A percentile compares a stretch with the other conserved stretches of the same genome.
These are phyloP conservation scores for Penstemon newberryi DNA, from an alignment of 257 asterid genomes.

Conservation along the genomic window DNA sequence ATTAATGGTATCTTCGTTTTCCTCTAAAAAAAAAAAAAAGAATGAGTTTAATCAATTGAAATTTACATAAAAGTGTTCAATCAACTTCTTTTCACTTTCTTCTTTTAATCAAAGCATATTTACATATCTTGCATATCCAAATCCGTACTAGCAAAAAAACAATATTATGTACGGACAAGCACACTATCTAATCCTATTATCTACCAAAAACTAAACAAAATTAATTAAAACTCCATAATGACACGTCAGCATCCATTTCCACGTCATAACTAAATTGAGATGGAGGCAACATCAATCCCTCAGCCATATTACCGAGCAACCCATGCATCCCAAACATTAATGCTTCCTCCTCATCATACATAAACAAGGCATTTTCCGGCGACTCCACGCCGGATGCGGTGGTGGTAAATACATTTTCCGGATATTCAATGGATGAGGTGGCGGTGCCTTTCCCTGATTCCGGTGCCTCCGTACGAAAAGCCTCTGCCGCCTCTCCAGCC, in stretches of 20 bases:
- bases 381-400: no score
- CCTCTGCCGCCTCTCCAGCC: conserved; percentile 58
- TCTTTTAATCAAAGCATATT: no score
- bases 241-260: conserved; percentile 38
- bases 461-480: conserved; percentile 29
- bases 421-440: neutral
- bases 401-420: conserved; percentile 6
- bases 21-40: no score
- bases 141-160: no score
- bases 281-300: conserved; percentile 64
- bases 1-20: no score
- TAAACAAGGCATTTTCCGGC: conserved; percentile 9
- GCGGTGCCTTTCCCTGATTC: neutral
- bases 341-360: conserved; percentile 37
- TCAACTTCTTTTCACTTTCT: no score
- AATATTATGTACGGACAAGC: no score
- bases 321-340: conserved; percentile 43
- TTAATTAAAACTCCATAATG: conserved; percentile 47
- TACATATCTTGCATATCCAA: no score
- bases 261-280: conserved; percentile 33
- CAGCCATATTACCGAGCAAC: conserved; percentile 44
- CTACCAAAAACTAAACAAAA: no score
- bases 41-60: no score
- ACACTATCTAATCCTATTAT: no score
- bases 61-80: no score